Conservation (phyloP, 495 filamentous ascomycete species). For the Trichoderma virens region DNA sequence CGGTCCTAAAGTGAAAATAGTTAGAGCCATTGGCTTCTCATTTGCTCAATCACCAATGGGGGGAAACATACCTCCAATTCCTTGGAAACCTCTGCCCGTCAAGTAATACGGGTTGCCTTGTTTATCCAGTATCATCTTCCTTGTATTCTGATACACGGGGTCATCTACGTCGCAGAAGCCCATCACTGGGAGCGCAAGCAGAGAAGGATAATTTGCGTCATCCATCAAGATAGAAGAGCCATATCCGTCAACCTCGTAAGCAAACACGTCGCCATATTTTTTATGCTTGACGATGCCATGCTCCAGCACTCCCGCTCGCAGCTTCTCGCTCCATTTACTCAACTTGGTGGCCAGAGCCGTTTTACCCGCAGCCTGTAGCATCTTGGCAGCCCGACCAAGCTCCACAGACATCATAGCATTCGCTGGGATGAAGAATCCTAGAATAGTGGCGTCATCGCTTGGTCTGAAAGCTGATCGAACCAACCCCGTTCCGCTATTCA, state of each 20-base stretch:
- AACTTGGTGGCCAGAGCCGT: constrained; percentile 47
- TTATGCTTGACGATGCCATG: constrained; percentile 83
- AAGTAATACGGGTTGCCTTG: constrained; percentile 85
- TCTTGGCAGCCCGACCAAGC: constrained; percentile 63
- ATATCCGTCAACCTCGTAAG: constrained; percentile 95
- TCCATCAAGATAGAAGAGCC: constrained; percentile 91
- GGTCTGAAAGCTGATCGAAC: constrained; percentile 90
- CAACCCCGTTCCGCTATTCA: constrained; percentile 76
- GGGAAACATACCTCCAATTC: constrained; percentile 65
- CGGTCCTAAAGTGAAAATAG: constrained; percentile 28
- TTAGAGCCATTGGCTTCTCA: background rate
- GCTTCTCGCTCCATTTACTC: constrained; percentile 54
- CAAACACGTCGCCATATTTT: constrained; percentile 83
- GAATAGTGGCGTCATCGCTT: constrained; percentile 94
- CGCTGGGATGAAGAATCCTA: constrained; percentile 91
- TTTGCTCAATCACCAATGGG: background rate
- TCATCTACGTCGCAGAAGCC: constrained; percentile 68
- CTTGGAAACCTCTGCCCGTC: constrained; percentile 66
- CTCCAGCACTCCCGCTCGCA: constrained; percentile 73
- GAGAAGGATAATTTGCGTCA: constrained; percentile 89
- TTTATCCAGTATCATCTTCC: constrained; percentile 79
- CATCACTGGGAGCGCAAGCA: constrained; percentile 80
- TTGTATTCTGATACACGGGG: constrained; percentile 75
- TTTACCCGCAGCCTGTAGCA: constrained; percentile 54
- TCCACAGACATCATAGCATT: constrained; percentile 96